Conservation (phyloP, 306 rosid species). For the Rosa persica region DNA sequence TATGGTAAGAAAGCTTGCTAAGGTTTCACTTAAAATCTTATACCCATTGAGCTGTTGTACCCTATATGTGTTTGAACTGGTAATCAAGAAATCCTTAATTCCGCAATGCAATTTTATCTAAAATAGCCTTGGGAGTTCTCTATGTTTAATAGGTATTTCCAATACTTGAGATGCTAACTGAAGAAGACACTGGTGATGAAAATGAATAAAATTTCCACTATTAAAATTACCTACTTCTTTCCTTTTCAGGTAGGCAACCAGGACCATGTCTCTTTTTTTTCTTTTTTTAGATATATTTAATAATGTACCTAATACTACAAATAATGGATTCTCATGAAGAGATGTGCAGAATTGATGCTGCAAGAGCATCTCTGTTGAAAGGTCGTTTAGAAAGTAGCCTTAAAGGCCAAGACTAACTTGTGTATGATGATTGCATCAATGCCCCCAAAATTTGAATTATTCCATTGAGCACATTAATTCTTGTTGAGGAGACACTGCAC, state of each 20-base stretch:
- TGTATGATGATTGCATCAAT: conserved; percentile 56
- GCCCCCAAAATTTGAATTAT: conserved; percentile 48
- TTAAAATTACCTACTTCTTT: background rate
- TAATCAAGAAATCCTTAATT: background rate
- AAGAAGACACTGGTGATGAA: conserved; percentile 3
- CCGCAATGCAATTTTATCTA: background rate
- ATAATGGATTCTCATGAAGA: conserved; percentile 46
- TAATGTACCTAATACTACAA: conserved; percentile 21
- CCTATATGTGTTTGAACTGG: background rate
- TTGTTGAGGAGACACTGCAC: background rate
- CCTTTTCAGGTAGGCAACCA: background rate
- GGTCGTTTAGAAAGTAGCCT: conserved; percentile 50
- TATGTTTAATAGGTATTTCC: background rate
- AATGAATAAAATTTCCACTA: background rate
- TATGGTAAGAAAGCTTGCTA: background rate
- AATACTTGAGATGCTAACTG: background rate
- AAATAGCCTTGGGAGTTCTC: background rate
- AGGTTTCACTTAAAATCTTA: background rate
- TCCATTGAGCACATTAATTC: conserved; percentile 32
- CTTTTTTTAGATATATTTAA: conserved; percentile 23
- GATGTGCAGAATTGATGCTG: conserved; percentile 63
- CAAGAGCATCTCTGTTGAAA: conserved; percentile 50
- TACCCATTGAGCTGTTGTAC: background rate
- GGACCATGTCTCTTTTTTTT: background rate
- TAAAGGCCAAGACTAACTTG: conserved; percentile 29